Percentiles rank a stretch among this genome's conserved stretches.
Evolutionary conservation across 495 filamentous ascomycete genomes (phyloP).

Genomic region (Staphylotrichum tortipilum): DNA sequence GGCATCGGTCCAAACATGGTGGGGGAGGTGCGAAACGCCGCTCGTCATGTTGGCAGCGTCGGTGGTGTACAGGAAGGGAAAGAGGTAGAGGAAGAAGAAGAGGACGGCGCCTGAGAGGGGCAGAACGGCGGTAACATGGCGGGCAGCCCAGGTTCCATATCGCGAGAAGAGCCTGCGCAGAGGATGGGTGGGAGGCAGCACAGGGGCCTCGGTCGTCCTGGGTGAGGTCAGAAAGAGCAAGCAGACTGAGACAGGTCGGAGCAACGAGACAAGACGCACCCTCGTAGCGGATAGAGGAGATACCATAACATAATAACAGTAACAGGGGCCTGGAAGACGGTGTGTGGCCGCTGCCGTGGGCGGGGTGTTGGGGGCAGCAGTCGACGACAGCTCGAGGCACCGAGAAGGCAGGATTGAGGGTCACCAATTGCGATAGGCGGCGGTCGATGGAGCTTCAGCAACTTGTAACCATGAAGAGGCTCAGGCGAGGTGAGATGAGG

Average conservation of each 20-base stretch:
- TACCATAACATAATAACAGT: constrained; percentile 50
- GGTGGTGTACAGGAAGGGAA: constrained; percentile 57
- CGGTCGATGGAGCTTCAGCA: too few relatives aligned
- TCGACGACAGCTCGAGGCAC: too few relatives aligned
- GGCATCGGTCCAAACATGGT: constrained; percentile 70
- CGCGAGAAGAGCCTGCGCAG: constrained; percentile 51
- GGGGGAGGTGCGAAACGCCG: constrained; percentile 53
- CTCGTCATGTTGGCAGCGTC: constrained; percentile 50
- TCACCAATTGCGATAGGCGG: too few relatives aligned
- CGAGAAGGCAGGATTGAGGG: too few relatives aligned
- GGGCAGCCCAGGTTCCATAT: constrained; percentile 55
- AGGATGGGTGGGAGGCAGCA: constrained; percentile 49
- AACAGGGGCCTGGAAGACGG: background rate
- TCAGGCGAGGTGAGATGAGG: too few relatives aligned
- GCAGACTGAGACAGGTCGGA: background rate
- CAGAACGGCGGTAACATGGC: constrained; percentile 58
- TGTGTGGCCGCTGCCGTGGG: too few relatives aligned
- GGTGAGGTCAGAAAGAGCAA: background rate
- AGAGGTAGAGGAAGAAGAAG: constrained; percentile 55
- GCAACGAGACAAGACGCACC: constrained; percentile 33
- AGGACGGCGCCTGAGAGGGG: constrained; percentile 55
- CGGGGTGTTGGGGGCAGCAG: too few relatives aligned
- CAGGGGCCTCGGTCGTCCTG: constrained; percentile 55
- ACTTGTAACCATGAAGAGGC: too few relatives aligned
- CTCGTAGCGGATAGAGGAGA: constrained; percentile 54